phyloP scores from a whole-genome alignment of 2,329 filamentous ascomycete genomes.

The Aspergillus aculeatus region DNA sequence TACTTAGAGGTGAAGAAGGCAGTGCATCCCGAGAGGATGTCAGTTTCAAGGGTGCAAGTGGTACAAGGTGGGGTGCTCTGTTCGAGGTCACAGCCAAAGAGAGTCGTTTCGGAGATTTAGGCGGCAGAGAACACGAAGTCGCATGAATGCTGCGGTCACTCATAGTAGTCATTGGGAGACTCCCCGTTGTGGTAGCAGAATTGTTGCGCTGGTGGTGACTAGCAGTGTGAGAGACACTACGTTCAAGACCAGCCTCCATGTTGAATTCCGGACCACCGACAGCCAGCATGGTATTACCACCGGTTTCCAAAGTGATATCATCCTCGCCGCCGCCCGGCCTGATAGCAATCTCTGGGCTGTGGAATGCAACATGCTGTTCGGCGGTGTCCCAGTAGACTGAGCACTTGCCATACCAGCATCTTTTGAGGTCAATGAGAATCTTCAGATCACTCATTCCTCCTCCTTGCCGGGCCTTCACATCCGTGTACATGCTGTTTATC shows the following conservation, averaged over 20 bases:
- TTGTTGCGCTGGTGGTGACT: slow-evolving; percentile 35
- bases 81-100: slow-evolving; percentile 32
- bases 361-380: slow-evolving; percentile 59
- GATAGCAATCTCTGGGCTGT: slow-evolving; percentile 66
- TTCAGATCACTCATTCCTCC: slow-evolving; percentile 68
- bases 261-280: slow-evolving; percentile 17
- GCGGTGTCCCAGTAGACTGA: slow-evolving; percentile 82
- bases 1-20: slow-evolving; percentile 30
- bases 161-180: slow-evolving; percentile 37
- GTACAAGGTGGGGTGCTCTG: slow-evolving; percentile 44
- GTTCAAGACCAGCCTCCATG: slow-evolving; percentile 1
- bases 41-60: slow-evolving; percentile 34
- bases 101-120: slow-evolving; percentile 44
- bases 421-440: slow-evolving; percentile 90
- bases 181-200: slow-evolving; percentile 36
- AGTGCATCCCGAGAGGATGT: slow-evolving; percentile 29
- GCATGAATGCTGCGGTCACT: slow-evolving; percentile 56
- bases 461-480: slow-evolving; percentile 52
- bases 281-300: slow-evolving; percentile 21
- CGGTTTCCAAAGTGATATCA: slow-evolving; percentile 40
- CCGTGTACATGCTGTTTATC: slow-evolving; percentile 64
- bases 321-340: slow-evolving; percentile 69
- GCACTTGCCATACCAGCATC: slow-evolving; percentile 93
- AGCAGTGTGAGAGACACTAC: slow-evolving; percentile 14
- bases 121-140: slow-evolving; percentile 60